phyloP scores from a whole-genome alignment of 257 asterid species.

The Marsdenia floribunda region DNA sequence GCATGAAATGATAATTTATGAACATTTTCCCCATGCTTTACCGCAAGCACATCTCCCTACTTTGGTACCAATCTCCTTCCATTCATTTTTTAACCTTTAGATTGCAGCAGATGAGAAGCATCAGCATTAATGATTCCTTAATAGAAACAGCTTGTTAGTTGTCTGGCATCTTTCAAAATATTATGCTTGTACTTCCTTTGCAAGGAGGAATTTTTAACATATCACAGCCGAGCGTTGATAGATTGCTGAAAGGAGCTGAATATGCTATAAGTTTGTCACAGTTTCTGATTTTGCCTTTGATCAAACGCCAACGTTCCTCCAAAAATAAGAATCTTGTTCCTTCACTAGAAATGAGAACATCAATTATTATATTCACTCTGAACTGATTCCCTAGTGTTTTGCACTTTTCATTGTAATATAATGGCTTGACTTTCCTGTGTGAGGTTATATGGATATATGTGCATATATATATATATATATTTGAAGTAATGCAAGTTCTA shows the following conservation, averaged over 20 bases:
- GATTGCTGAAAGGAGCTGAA: not conserved
- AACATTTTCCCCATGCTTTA: not conserved
- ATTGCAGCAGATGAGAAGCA: not conserved
- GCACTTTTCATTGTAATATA: not conserved
- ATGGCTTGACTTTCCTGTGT: not conserved
- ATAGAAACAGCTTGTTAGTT: not conserved
- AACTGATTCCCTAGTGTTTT: not conserved
- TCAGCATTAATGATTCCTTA: not conserved
- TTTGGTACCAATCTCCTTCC: not conserved
- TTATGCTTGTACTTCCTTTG: not conserved
- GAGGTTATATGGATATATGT: too few relatives aligned
- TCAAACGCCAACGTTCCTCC: not conserved
- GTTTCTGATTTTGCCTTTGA: not conserved
- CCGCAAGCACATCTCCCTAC: not conserved
- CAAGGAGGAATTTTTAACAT: not conserved
- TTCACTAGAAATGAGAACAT: not conserved
- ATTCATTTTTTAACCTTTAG: not conserved
- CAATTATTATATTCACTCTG: not conserved
- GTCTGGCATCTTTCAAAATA: not conserved
- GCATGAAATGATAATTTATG: not conserved
- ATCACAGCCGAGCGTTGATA: slow-evolving; percentile 2
- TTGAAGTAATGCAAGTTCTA: not conserved
- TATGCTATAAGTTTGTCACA: not conserved
- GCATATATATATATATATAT: too few relatives aligned
- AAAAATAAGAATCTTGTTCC: not conserved